These are phyloP conservation scores for Fusarium abutilonis DNA, from an alignment of 2,329 filamentous ascomycete genomes.

Conservation along the genomic window DNA sequence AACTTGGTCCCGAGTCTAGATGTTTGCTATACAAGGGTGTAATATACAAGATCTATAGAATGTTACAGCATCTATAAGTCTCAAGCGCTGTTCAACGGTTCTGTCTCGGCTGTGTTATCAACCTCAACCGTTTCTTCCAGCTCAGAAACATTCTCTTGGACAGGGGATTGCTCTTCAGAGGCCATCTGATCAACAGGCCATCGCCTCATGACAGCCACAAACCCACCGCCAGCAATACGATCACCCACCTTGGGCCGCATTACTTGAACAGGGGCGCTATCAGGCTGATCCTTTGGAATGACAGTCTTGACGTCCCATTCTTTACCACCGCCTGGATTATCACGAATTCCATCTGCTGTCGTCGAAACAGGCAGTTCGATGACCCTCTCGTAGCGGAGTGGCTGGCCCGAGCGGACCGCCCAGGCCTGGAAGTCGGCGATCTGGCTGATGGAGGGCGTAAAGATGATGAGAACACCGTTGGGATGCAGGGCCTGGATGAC, in stretches of 20 bases:
- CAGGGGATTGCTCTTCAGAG: conserved; percentile 10
- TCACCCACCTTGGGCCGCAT: conserved; percentile 57
- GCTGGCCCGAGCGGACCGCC: conserved; percentile 63
- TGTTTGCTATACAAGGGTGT: conserved; percentile 9
- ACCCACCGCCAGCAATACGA: conserved; percentile 54
- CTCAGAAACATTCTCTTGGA: conserved; percentile 16
- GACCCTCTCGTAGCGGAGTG: conserved; percentile 65
- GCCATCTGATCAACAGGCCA: conserved; percentile 40
- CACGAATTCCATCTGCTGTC: conserved; percentile 55
- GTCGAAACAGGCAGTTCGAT: conserved; percentile 64
- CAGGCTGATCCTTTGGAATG: conserved; percentile 42
- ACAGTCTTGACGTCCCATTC: conserved; percentile 71
- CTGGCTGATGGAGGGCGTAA: conserved; percentile 82
- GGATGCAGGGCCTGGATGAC: conserved; percentile 68
- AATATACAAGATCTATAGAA: conserved; percentile 4
- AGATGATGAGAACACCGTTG: conserved; percentile 74
- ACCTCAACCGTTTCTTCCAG: not conserved
- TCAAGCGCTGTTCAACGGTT: conserved; percentile 5
- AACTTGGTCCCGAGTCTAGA: not conserved
- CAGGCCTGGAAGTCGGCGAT: conserved; percentile 68
- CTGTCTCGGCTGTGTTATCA: not conserved
- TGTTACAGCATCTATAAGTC: not conserved
- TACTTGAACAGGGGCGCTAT: conserved; percentile 48
- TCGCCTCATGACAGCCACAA: conserved; percentile 53
- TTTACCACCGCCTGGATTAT: conserved; percentile 59